Conservation (phyloP, 805 yeast genomes). For the Metschnikowia baotianmanensis region DNA sequence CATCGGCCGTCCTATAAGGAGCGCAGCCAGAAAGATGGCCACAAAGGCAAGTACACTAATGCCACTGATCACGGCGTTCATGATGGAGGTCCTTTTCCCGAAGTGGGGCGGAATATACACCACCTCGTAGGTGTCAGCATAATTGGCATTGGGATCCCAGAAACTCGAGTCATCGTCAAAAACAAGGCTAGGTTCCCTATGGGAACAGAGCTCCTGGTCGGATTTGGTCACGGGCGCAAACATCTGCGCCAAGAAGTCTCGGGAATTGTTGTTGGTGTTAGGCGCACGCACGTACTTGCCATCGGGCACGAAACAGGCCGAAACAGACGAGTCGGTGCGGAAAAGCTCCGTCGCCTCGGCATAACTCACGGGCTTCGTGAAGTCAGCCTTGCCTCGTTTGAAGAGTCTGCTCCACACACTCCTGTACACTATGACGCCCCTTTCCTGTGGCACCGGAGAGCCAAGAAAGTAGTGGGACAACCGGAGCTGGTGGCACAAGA, state of each 20-base stretch:
- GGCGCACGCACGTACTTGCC: conserved; percentile 89
- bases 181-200: conserved; percentile 11
- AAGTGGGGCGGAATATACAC: conserved; percentile 88
- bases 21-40: conserved; percentile 20
- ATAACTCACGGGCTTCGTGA: conserved; percentile 51
- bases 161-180: conserved; percentile 33
- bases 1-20: conserved; percentile 27
- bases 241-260: conserved; percentile 58
- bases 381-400: conserved; percentile 50
- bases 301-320: conserved; percentile 70
- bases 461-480: conserved; percentile 80
- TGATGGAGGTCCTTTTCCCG: conserved; percentile 50
- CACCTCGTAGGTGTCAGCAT: conserved; percentile 53
- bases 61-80: conserved; percentile 50
- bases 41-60: conserved; percentile 38
- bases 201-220: conserved; percentile 52
- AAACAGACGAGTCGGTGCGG: conserved; percentile 36
- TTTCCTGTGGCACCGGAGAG: conserved; percentile 57
- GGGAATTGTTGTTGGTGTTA: conserved; percentile 69
- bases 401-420: conserved; percentile 43
- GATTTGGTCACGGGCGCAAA: conserved; percentile 83
- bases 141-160: conserved; percentile 38
- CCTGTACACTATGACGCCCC: conserved; percentile 66
- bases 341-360: conserved; percentile 46
- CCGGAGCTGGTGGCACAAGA: conserved; percentile 56